Conservation (phyloP, 805 yeast species). For the Candida ponderosae region DNA sequence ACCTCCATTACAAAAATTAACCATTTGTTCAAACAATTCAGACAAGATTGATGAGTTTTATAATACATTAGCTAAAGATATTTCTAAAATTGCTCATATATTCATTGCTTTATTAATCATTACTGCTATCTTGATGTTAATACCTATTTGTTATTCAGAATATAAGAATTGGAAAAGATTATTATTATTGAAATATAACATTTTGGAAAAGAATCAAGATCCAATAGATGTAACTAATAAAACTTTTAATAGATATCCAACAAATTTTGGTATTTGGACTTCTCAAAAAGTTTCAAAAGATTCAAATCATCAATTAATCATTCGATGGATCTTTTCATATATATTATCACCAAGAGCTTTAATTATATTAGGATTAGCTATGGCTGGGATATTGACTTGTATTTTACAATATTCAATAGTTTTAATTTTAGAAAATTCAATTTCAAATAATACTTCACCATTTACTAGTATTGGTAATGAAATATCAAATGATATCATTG, state of each 20-base stretch:
- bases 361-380: conserved; percentile 41
- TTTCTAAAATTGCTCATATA: conserved; percentile 29
- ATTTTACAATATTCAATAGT: conserved; percentile 47
- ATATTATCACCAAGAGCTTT: conserved; percentile 45
- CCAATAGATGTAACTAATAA: conserved; percentile 16
- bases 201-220: conserved; percentile 6
- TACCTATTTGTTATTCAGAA: conserved; percentile 39
- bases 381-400: conserved; percentile 49
- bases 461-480: conserved; percentile 8
- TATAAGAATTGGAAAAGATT: conserved; percentile 40
- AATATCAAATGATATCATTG: conserved; percentile 17
- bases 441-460: conserved; percentile 6
- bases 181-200: conserved; percentile 22
- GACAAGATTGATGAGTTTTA: conserved; percentile 33
- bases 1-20: conserved; percentile 26
- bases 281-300: conserved; percentile 4
- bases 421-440: conserved; percentile 14
- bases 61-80: conserved; percentile 17
- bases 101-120: conserved; percentile 32
- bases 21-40: conserved; percentile 33
- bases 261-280: conserved; percentile 10
- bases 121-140: conserved; percentile 31
- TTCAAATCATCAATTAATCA: conserved; percentile 12
- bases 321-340: conserved; percentile 33
- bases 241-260: conserved; percentile 16